phyloP scores from a whole-genome alignment of 2,329 filamentous ascomycete species.

The Cytospora mali region DNA sequence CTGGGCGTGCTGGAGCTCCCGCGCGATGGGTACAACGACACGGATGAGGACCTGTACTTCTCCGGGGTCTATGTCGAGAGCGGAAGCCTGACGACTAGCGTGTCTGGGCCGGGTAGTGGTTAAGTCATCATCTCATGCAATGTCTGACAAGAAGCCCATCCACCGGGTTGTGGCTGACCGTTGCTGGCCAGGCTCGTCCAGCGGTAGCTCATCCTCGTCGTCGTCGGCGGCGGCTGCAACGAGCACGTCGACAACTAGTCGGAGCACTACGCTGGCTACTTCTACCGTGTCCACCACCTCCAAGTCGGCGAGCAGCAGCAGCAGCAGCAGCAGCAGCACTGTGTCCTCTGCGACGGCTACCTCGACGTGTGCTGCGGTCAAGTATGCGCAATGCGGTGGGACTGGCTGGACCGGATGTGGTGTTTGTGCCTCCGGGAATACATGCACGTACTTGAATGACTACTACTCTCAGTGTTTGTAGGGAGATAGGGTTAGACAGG shows the following conservation, averaged over 20 bases:
- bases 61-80: constrained; percentile 72
- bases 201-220: constrained; percentile 14
- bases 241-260: constrained; percentile 11
- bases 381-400: constrained; percentile 23
- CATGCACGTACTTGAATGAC: constrained; percentile 22
- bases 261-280: constrained; percentile 4
- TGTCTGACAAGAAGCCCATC: no score
- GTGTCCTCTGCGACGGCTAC: constrained; percentile 3
- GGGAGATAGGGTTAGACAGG: not conserved
- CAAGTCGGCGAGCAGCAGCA: constrained; percentile 7
- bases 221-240: not conserved
- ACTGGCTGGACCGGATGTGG: constrained; percentile 21
- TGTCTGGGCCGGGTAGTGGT: constrained; percentile 19
- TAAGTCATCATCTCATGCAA: not conserved
- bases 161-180: no score
- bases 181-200: constrained; percentile 5
- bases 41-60: constrained; percentile 70
- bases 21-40: constrained; percentile 54
- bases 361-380: constrained; percentile 16
- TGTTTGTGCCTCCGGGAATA: constrained; percentile 15
- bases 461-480: constrained; percentile 27
- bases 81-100: constrained; percentile 39
- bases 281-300: constrained; percentile 19
- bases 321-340: constrained; percentile 13
- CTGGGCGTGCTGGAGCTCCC: constrained; percentile 69